Percentiles rank a stretch among this genome's conserved stretches.
Conservation (phyloP, 2,329 filamentous ascomycete species). For the Claviceps arundinis region DNA sequence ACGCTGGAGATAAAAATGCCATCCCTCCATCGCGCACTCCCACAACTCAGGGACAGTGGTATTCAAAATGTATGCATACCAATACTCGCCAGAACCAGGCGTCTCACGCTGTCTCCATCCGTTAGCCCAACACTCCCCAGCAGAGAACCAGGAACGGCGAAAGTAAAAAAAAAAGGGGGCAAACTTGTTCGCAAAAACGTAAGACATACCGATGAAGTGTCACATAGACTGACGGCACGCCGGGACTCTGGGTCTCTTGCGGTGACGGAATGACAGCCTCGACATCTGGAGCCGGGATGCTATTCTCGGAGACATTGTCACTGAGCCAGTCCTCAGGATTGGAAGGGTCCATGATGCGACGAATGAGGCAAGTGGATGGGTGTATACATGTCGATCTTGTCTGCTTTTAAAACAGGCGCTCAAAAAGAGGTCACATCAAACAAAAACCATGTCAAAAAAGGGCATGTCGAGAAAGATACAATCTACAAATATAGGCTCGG, state of each 20-base stretch:
- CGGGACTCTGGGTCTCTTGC: not conserved
- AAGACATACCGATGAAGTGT: constrained; percentile 6
- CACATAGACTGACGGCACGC: constrained; percentile 3
- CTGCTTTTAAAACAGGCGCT: no score
- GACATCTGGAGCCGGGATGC: not conserved
- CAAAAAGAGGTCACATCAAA: not conserved
- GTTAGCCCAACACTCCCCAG: no score
- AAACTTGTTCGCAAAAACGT: not conserved
- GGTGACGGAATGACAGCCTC: not conserved
- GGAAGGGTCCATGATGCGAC: not conserved
- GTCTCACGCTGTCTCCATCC: constrained; percentile 1
- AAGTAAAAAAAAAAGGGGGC: not conserved
- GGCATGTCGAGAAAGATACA: not conserved
- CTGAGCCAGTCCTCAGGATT: constrained; percentile 3
- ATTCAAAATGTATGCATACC: constrained; percentile 2
- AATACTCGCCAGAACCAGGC: constrained; percentile 10
- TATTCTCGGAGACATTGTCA: not conserved
- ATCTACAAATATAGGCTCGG: not conserved
- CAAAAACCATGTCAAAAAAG: not conserved
- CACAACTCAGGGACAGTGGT: no score
- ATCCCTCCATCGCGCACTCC: no score
- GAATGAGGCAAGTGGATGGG: not conserved
- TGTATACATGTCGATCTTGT: no score
- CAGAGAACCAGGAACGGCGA: no score
- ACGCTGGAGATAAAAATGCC: no score